A percentile compares a stretch with the other conserved stretches of the same genome.
Evolutionary conservation across 345 rosid species (phyloP).

Genomic region (Salix exigua): DNA sequence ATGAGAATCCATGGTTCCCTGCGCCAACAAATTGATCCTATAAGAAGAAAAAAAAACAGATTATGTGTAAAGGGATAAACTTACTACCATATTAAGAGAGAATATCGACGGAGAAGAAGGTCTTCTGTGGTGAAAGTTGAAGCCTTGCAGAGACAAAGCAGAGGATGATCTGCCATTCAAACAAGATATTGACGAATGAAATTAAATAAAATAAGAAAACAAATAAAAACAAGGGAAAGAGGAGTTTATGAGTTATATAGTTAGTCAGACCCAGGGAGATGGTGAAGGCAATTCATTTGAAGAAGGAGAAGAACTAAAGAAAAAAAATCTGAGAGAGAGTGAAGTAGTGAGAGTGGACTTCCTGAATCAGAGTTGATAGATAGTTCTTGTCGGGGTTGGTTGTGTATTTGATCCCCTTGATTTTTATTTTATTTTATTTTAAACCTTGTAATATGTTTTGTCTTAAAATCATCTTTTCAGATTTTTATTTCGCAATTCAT

Average conservation of each 20-base stretch:
- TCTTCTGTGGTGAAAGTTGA: slow-evolving; percentile 37
- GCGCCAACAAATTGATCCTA: slow-evolving; percentile 14
- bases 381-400: background rate
- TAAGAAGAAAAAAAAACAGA: background rate
- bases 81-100: slow-evolving; percentile 31
- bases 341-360: background rate
- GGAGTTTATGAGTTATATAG: background rate
- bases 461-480: background rate
- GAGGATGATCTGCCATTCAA: slow-evolving; percentile 53
- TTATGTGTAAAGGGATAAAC: background rate
- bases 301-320: background rate
- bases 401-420: background rate
- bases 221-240: background rate
- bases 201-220: background rate
- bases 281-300: slow-evolving; percentile 58
- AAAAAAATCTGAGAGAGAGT: background rate
- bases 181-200: background rate
- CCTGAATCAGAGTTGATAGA: background rate
- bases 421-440: background rate
- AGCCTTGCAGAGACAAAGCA: slow-evolving; percentile 41
- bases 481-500: background rate
- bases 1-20: slow-evolving; percentile 39
- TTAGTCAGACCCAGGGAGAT: slow-evolving; percentile 50
- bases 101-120: background rate
- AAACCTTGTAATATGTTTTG: background rate